phyloP scores from a whole-genome alignment of 495 filamentous ascomycete species.

The Tetracladium marchalianum region DNA sequence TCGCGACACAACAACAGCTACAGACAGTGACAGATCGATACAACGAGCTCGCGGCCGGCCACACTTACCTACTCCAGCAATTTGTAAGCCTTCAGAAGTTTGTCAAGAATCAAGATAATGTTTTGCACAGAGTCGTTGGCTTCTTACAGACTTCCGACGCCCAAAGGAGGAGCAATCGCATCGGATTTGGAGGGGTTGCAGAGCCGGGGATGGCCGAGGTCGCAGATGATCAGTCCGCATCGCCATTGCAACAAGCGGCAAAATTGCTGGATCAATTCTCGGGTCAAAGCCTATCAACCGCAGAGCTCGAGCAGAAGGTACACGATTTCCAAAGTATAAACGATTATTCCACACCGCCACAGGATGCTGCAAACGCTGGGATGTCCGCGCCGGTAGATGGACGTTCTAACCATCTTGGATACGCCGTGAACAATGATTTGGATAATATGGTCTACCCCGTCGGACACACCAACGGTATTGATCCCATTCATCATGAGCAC shows the following conservation, averaged over 20 bases:
- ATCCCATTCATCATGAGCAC: conserved; percentile 89
- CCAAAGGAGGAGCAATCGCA: conserved; percentile 51
- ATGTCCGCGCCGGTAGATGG: conserved; percentile 25
- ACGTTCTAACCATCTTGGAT: conserved; percentile 32
- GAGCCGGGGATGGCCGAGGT: conserved; percentile 7
- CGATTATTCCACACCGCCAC: conserved; percentile 28
- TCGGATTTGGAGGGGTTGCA: conserved; percentile 19
- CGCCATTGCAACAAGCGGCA: conserved; percentile 79
- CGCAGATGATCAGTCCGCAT: conserved; percentile 61
- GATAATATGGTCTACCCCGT: conserved; percentile 86
- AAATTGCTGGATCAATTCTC: conserved; percentile 77
- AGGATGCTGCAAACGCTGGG: conserved; percentile 10
- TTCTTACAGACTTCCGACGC: conserved; percentile 58
- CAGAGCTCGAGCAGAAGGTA: conserved; percentile 66
- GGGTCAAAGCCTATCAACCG: conserved; percentile 67
- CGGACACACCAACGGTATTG: conserved; percentile 80
- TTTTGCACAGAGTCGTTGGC: conserved; percentile 66
- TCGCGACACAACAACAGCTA: conserved; percentile 86
- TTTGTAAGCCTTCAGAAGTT: conserved; percentile 82
- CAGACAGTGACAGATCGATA: conserved; percentile 78
- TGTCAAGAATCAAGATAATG: conserved; percentile 48
- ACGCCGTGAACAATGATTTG: conserved; percentile 49
- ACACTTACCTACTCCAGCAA: conserved; percentile 80
- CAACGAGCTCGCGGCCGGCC: conserved; percentile 73
- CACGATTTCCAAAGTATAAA: conserved; percentile 55